Conservation (phyloP, 768 basidiomycete species). For the Tephrocybe sp. region DNA sequence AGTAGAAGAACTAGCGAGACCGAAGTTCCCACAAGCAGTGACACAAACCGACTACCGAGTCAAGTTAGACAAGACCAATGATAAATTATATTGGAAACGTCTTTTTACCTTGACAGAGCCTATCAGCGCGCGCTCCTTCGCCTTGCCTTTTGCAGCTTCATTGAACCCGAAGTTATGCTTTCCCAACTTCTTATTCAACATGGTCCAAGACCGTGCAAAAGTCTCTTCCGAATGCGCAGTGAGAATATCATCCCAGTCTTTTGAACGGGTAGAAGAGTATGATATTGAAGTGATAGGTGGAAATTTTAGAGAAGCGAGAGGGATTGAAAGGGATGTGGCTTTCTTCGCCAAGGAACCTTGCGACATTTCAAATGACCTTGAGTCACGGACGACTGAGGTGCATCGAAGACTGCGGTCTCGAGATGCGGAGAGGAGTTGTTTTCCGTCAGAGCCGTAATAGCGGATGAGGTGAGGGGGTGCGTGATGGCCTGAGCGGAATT, state of each 20-base stretch:
- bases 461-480: slow-evolving; percentile 88
- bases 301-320: slow-evolving; percentile 80
- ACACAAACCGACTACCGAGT: slow-evolving; percentile 71
- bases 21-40: slow-evolving; percentile 95
- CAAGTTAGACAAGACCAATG: not conserved
- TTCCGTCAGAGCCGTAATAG: slow-evolving; percentile 97
- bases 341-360: slow-evolving; percentile 89
- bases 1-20: slow-evolving; percentile 77
- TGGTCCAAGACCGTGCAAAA: slow-evolving; percentile 85
- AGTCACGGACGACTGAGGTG: slow-evolving; percentile 92
- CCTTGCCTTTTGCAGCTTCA: slow-evolving; percentile 48
- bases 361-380: slow-evolving; percentile 89
- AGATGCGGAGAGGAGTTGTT: slow-evolving; percentile 86
- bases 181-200: slow-evolving; percentile 77
- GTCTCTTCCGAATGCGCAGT: slow-evolving; percentile 86
- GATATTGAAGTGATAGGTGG: slow-evolving; percentile 76
- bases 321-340: slow-evolving; percentile 72
- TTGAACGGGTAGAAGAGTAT: slow-evolving; percentile 75
- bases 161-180: slow-evolving; percentile 66
- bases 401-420: slow-evolving; percentile 86
- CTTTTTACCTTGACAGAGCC: slow-evolving; percentile 69
- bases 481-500: slow-evolving; percentile 90
- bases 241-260: slow-evolving; percentile 97
- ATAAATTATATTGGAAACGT: not conserved
- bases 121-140: slow-evolving; percentile 36